phyloP scores from a whole-genome alignment of 805 yeast genomes.

The Cephaloascus fragrans region DNA sequence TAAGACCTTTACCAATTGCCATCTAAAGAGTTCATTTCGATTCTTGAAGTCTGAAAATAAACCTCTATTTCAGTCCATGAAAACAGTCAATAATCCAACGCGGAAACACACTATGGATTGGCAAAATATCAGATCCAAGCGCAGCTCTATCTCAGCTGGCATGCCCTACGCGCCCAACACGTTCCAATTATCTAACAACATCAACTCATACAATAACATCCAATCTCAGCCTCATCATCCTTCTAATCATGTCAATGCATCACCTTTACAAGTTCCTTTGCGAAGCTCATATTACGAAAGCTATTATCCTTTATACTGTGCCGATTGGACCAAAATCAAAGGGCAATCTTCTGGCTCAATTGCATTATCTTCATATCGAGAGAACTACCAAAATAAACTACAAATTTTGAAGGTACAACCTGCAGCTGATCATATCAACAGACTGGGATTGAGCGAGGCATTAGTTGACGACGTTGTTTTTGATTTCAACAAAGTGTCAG shows the following conservation, averaged over 20 bases:
- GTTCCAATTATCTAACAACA: not conserved
- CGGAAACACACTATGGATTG: slow-evolving; percentile 1
- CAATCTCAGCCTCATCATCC: not conserved
- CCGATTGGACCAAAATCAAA: slow-evolving; percentile 39
- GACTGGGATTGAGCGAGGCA: no score
- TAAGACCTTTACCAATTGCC: no score
- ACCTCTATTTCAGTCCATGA: no score
- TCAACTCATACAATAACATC: not conserved
- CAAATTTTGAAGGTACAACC: slow-evolving; percentile 35
- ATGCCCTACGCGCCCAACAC: slow-evolving; percentile 10
- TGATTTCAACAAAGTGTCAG: slow-evolving; percentile 39
- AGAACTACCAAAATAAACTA: slow-evolving; percentile 62
- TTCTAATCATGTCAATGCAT: no score
- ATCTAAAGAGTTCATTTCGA: no score
- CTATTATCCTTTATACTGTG: slow-evolving; percentile 37
- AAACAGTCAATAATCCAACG: not conserved
- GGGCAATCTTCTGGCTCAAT: slow-evolving; percentile 33
- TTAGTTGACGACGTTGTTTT: no score
- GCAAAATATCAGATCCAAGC: slow-evolving; percentile 7
- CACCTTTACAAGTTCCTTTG: no score
- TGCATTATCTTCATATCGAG: slow-evolving; percentile 72
- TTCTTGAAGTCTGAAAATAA: no score
- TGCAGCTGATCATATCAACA: no score
- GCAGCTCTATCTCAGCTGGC: slow-evolving; percentile 18
- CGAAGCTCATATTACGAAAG: slow-evolving; percentile 38